Base-by-base conservation (phyloP, 2,329 filamentous ascomycete genomes). In the Fusarium domesticum region DNA sequence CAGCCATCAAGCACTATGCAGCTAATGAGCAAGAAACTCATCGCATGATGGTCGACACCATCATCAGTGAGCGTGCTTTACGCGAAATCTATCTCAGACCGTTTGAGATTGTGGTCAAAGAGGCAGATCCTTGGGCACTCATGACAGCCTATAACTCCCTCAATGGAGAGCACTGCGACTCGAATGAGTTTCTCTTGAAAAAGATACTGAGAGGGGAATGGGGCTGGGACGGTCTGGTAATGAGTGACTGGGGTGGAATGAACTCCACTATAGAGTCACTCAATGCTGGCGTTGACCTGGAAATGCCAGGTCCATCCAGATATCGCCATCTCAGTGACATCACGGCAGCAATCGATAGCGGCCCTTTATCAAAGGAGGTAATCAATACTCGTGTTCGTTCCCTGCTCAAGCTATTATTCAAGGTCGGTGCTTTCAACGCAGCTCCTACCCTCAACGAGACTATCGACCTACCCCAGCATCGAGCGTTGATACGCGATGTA, bases 121-220 rank as follows among this genome's bases (percentile, higher is more conserved):
- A 69, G 38, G 59, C 62, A 5, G 56, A 63, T 32, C 67, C 67
- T 1, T 64, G 63, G 37, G 64, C 64, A 20, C 44, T 70, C 16
- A 62, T 57, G 54, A 53, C 51, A 1, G 42, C 45, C 4, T 57
- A 54, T 25, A 64, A 43, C 33, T 60, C 42, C 42, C 56, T 75
- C 43, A 74, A 75, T 52, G 71, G 72, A 5, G 37, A 54, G 50
- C 48, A 64, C 44, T 40, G 63, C 51, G 59, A 52, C n/a, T 40
- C 35, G 6, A 33, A 47, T 18, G 18, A 40, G 14, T 64, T 59
- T 17, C 40, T 59, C 2, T 43, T 64, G 3, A 51, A 54, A 23
- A 45, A 66, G 37, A 66, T 73, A n/a, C 59, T 73, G n/a, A 63
- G 71, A 41, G 64, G 63, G 4, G 70, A 73, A 32, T 74, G 71